Percentiles rank a stretch among this genome's conserved stretches.
Conservation (phyloP, 805 yeast genomes). For the Pichia paraexigua region DNA sequence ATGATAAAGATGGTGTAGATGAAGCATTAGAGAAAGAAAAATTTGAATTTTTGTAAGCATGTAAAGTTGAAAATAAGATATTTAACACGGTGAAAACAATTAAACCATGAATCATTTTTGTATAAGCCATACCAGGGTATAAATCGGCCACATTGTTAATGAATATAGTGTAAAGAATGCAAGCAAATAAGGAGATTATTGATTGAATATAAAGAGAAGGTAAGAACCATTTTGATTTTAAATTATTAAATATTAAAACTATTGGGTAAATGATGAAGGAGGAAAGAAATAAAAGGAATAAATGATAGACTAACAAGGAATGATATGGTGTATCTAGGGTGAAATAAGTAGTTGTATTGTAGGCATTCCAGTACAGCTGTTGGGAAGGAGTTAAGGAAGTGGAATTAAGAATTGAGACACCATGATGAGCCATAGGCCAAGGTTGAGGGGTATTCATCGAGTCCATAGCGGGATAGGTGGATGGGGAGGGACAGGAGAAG, state of each 20-base stretch:
- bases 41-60: not conserved
- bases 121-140: conserved; percentile 73
- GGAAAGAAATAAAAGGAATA: conserved; percentile 34
- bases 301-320: conserved; percentile 48
- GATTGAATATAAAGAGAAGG: conserved; percentile 48
- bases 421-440: conserved; percentile 46
- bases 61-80: conserved; percentile 43
- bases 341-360: conserved; percentile 72
- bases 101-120: conserved; percentile 55
- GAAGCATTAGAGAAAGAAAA: not conserved
- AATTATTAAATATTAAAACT: conserved; percentile 54
- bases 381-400: conserved; percentile 63
- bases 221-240: conserved; percentile 49
- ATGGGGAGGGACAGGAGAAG: not conserved
- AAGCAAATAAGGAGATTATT: conserved; percentile 38
- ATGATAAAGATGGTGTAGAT: conserved; percentile 9
- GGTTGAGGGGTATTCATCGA: conserved; percentile 28
- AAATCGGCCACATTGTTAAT: conserved; percentile 52
- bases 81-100: conserved; percentile 47
- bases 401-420: conserved; percentile 65
- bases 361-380: conserved; percentile 65
- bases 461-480: not conserved
- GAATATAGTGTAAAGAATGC: conserved; percentile 49
- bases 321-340: conserved; percentile 43
- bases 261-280: conserved; percentile 60